Evolutionary conservation across 2,329 filamentous ascomycete species (phyloP).

Genomic region (Plectosphaerella cucumerina): DNA sequence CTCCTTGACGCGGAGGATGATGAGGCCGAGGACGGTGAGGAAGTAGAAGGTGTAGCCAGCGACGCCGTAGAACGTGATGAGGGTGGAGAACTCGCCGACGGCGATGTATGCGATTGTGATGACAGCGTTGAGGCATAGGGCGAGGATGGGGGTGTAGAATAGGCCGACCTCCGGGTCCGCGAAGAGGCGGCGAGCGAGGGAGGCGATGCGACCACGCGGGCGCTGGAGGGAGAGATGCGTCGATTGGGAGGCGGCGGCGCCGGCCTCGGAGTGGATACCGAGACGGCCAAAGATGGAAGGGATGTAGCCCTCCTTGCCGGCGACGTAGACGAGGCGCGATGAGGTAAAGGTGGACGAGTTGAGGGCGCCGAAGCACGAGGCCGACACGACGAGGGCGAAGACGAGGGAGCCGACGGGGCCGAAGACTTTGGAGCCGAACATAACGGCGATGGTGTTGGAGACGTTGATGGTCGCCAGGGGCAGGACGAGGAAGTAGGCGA

Average conservation of each 20-base stretch:
- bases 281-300: slow-evolving; percentile 79
- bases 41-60: slow-evolving; percentile 98
- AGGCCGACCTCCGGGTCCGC: slow-evolving; percentile 76
- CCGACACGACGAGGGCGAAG: slow-evolving; percentile 83
- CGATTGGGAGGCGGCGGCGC: slow-evolving; percentile 35
- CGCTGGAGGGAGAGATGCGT: slow-evolving; percentile 42
- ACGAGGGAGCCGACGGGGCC: slow-evolving; percentile 77
- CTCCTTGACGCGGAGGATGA: slow-evolving; percentile 82
- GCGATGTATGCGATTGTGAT: slow-evolving; percentile 75
- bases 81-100: slow-evolving; percentile 84
- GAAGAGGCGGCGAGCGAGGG: slow-evolving; percentile 56
- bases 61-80: slow-evolving; percentile 96
- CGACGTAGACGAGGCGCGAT: slow-evolving; percentile 86
- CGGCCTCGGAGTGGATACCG: slow-evolving; percentile 55
- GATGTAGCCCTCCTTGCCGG: slow-evolving; percentile 92
- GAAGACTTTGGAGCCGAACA: slow-evolving; percentile 88
- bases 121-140: slow-evolving; percentile 74
- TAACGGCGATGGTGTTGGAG: slow-evolving; percentile 92
- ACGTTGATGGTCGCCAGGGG: slow-evolving; percentile 75
- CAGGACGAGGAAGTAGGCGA: slow-evolving; percentile 92
- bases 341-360: slow-evolving; percentile 94
- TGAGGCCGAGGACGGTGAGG: slow-evolving; percentile 86
- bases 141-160: slow-evolving; percentile 92
- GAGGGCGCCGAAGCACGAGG: slow-evolving; percentile 89
- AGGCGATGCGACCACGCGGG: slow-evolving; percentile 53